These are phyloP conservation scores for Leccinellum albellum DNA, from an alignment of 768 basidiomycete genomes.

Conservation along the genomic window DNA sequence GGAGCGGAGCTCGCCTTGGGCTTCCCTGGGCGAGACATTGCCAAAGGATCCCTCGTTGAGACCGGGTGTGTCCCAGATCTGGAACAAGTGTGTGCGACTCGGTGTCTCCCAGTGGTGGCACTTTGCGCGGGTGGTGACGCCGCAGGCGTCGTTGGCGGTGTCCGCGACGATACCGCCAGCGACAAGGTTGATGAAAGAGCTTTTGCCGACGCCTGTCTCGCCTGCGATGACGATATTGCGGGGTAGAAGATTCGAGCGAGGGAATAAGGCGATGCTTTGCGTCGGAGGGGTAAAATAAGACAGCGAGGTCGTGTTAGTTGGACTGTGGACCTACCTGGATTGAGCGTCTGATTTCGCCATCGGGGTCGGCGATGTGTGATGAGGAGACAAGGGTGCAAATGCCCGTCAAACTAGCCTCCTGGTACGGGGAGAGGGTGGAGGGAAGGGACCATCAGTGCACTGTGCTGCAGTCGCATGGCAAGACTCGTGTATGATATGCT, in stretches of 20 bases:
- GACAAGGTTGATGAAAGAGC: conserved; percentile 26
- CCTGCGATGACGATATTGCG: conserved; percentile 23
- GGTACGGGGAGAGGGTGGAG: background rate
- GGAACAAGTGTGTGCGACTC: conserved; percentile 13
- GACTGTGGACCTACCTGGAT: background rate
- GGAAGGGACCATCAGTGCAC: background rate
- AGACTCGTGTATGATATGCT: no score
- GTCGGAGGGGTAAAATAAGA: no score
- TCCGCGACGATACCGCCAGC: conserved; percentile 10
- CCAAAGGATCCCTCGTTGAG: conserved; percentile 22
- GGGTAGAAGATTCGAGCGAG: conserved; percentile 1
- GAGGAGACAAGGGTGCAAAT: background rate
- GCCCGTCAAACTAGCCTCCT: background rate
- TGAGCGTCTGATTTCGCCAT: background rate
- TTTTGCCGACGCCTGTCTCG: conserved; percentile 26
- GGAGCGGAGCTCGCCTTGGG: conserved; percentile 16
- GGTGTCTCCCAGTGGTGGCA: conserved; percentile 20
- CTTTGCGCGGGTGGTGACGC: conserved; percentile 16
- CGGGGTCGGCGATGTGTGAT: background rate
- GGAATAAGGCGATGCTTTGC: background rate
- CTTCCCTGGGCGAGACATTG: conserved; percentile 19
- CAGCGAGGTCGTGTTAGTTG: background rate
- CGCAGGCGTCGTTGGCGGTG: conserved; percentile 21
- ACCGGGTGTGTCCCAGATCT: conserved; percentile 25
- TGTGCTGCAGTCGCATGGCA: background rate